phyloP scores from a whole-genome alignment of 2,329 filamentous ascomycete genomes.

The Erysiphe pulchra region DNA sequence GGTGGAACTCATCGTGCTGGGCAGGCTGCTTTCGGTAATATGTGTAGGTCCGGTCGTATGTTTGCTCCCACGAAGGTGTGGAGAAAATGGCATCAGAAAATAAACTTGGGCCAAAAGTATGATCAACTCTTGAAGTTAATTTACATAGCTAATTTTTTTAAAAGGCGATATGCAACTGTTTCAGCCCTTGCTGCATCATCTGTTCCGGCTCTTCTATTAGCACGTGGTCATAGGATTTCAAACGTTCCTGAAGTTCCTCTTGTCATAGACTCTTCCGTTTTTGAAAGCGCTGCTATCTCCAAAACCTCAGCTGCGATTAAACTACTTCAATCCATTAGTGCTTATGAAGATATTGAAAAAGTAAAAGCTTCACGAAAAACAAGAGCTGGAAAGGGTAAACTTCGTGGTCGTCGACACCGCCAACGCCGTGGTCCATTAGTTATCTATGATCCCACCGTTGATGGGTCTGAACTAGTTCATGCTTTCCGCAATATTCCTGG shows the following conservation, averaged over 20 bases:
- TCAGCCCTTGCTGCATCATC: slow-evolving; percentile 94
- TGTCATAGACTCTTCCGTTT: slow-evolving; percentile 75
- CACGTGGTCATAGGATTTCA: slow-evolving; percentile 88
- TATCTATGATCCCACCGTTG: slow-evolving; percentile 86
- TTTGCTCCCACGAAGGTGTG: slow-evolving; percentile 99
- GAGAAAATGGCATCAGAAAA: slow-evolving; percentile 99
- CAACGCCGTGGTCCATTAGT: slow-evolving; percentile 95
- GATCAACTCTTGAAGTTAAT: slow-evolving; percentile 1
- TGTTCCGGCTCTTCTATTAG: slow-evolving; percentile 79
- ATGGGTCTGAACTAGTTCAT: slow-evolving; percentile 78
- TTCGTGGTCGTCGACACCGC: slow-evolving; percentile 84
- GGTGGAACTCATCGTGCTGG: slow-evolving; percentile 99
- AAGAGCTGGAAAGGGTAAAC: slow-evolving; percentile 96
- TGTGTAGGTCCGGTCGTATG: slow-evolving; percentile 99
- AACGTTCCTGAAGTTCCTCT: slow-evolving; percentile 89
- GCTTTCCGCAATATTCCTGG: slow-evolving; percentile 98
- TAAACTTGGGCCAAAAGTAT: slow-evolving; percentile 96
- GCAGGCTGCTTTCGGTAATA: slow-evolving; percentile 99
- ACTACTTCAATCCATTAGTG: slow-evolving; percentile 78
- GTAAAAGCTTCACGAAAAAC: slow-evolving; percentile 92
- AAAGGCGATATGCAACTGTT: slow-evolving; percentile 83
- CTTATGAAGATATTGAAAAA: slow-evolving; percentile 77
- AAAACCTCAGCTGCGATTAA: slow-evolving; percentile 74
- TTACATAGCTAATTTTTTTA: slow-evolving; percentile 10
- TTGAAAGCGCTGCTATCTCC: slow-evolving; percentile 52